Conservation (phyloP, 148 eudicot species). For the Persicaria maculosa region DNA sequence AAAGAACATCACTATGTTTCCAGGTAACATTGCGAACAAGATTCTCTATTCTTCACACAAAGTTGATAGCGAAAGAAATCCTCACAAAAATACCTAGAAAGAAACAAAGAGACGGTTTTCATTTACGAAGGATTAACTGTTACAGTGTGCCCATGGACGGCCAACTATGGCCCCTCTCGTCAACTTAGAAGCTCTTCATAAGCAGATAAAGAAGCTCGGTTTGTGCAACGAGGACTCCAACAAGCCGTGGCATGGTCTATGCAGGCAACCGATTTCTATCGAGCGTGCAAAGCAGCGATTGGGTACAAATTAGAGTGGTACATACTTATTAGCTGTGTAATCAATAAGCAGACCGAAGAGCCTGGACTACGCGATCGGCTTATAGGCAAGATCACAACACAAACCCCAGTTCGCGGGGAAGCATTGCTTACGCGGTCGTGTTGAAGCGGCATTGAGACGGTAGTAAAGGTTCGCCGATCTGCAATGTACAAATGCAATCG, state of each 20-base stretch:
- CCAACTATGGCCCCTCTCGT: conserved; percentile 89
- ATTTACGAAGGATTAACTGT: not conserved
- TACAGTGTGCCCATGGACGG: conserved; percentile 98
- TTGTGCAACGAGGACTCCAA: conserved; percentile 20
- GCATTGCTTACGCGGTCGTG: not conserved
- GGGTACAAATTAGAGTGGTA: not conserved
- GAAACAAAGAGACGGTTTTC: not conserved
- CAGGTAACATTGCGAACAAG: conserved; percentile 46
- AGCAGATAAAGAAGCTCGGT: conserved; percentile 48
- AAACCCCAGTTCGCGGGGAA: not conserved
- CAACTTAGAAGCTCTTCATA: conserved; percentile 54
- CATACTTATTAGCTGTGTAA: too few relatives aligned
- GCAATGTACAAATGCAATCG: too few relatives aligned
- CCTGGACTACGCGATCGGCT: not conserved
- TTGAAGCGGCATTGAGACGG: not conserved
- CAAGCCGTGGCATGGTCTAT: conserved; percentile 63
- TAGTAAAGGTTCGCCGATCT: not conserved
- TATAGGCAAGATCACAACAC: not conserved
- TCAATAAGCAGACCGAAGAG: not conserved
- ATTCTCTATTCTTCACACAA: not conserved
- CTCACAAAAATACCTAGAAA: not conserved
- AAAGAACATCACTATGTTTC: conserved; percentile 75
- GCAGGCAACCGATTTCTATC: conserved; percentile 34
- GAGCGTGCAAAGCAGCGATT: conserved; percentile 44
- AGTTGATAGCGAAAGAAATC: not conserved